phyloP scores from a whole-genome alignment of 305 asterid species.

The Solanum aculeatissimum region DNA sequence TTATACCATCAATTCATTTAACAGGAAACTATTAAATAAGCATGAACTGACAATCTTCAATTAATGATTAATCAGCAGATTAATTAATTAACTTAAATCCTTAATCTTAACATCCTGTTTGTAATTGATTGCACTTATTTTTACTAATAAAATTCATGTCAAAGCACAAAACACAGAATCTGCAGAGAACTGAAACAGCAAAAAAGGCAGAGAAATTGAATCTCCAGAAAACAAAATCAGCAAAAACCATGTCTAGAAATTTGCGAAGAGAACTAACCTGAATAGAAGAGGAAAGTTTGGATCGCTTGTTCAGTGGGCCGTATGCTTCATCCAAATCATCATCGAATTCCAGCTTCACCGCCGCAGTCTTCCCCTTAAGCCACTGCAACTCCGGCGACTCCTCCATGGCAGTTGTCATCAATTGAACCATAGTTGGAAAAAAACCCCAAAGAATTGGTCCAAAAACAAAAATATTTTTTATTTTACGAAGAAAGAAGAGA shows the following conservation, averaged over 20 bases:
- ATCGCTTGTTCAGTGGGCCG: conserved; percentile 56
- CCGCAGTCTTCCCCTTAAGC: conserved; percentile 21
- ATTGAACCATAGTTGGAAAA: conserved; percentile 37
- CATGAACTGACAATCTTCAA: neutral
- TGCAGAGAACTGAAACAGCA: neutral
- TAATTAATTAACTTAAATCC: neutral
- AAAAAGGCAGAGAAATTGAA: neutral
- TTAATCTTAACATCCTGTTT: neutral
- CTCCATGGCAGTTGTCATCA: conserved; percentile 44
- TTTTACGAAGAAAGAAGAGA: neutral
- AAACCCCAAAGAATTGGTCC: neutral
- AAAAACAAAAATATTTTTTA: neutral
- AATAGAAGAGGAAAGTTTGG: conserved; percentile 19
- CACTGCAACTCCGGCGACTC: conserved; percentile 22
- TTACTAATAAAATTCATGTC: neutral
- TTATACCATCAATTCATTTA: neutral
- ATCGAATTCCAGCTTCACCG: conserved; percentile 65
- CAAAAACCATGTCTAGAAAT: neutral
- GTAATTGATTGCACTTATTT: neutral
- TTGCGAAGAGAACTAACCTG: conserved; percentile 1
- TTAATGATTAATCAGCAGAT: neutral
- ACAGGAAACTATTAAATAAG: neutral
- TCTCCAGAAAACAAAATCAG: neutral
- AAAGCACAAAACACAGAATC: neutral
- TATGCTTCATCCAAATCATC: conserved; percentile 63